Evolutionary conservation across 306 rosid species (phyloP).

Genomic region (Benincasa hispida): DNA sequence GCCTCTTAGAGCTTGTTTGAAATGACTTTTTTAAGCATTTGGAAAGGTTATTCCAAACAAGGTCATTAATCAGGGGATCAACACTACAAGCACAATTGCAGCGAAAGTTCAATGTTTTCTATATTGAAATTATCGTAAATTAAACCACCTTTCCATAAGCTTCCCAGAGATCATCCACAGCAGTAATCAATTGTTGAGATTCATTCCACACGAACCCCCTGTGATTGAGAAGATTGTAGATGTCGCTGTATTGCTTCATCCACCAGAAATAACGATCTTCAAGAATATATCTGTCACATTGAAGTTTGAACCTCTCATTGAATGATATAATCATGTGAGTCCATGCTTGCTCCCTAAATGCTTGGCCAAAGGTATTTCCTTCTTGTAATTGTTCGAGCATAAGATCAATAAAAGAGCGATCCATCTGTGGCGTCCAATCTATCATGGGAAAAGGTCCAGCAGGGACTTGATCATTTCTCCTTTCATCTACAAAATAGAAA

Average conservation of each 20-base stretch:
- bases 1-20: background rate
- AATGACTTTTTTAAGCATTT: too few species aligned
- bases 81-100: background rate
- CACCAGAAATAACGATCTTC: slow-evolving; percentile 45
- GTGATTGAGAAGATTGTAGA: slow-evolving; percentile 34
- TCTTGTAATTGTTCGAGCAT: slow-evolving; percentile 38
- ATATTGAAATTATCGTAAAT: background rate
- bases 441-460: slow-evolving; percentile 17
- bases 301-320: slow-evolving; percentile 25
- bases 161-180: slow-evolving; percentile 49
- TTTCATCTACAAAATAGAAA: slow-evolving; percentile 30
- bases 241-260: slow-evolving; percentile 36
- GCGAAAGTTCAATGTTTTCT: background rate
- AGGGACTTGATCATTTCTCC: slow-evolving; percentile 10
- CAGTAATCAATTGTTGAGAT: slow-evolving; percentile 35
- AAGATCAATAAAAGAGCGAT: slow-evolving; percentile 38
- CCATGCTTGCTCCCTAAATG: slow-evolving; percentile 59
- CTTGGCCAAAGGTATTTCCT: slow-evolving; percentile 25
- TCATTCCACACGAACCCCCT: slow-evolving; percentile 55
- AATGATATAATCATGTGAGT: slow-evolving; percentile 29
- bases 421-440: slow-evolving; percentile 46
- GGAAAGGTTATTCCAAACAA: background rate
- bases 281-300: slow-evolving; percentile 27
- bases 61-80: background rate
- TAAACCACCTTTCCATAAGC: slow-evolving; percentile 43